phyloP scores from a whole-genome alignment of 2,329 filamentous ascomycete genomes.

The Calonectria pteridis region DNA sequence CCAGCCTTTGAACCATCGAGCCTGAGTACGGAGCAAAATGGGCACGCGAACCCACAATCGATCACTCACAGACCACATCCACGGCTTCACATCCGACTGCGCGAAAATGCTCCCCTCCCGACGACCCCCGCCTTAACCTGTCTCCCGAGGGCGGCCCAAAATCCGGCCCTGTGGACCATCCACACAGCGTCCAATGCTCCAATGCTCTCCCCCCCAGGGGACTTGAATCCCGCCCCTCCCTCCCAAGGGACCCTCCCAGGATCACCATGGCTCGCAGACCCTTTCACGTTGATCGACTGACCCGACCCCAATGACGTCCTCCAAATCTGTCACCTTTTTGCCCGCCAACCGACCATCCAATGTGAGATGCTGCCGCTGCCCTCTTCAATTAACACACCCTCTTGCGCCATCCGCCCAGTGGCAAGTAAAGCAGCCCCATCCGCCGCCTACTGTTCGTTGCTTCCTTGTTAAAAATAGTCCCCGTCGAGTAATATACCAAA shows the following conservation, averaged over 20 bases:
- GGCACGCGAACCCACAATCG: background rate
- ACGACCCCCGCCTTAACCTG: conserved; percentile 11
- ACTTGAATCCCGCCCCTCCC: conserved; percentile 10
- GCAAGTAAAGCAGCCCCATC: background rate
- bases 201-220: conserved; percentile 16
- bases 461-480: background rate
- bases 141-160: conserved; percentile 37
- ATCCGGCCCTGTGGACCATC: conserved; percentile 37
- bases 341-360: conserved; percentile 6
- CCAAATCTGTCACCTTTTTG: conserved; percentile 5
- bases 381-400: conserved; percentile 17
- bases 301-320: conserved; percentile 17
- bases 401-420: background rate
- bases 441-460: background rate
- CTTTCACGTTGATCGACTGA: conserved; percentile 20
- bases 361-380: background rate
- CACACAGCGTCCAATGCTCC: background rate
- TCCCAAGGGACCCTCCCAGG: conserved; percentile 11
- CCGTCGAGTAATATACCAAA: background rate
- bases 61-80: background rate
- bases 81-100: background rate
- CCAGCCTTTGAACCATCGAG: background rate
- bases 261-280: conserved; percentile 19
- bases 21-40: background rate
- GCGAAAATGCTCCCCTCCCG: background rate